phyloP scores from a whole-genome alignment of 148 eudicot genomes.

The Nyssa sinensis region DNA sequence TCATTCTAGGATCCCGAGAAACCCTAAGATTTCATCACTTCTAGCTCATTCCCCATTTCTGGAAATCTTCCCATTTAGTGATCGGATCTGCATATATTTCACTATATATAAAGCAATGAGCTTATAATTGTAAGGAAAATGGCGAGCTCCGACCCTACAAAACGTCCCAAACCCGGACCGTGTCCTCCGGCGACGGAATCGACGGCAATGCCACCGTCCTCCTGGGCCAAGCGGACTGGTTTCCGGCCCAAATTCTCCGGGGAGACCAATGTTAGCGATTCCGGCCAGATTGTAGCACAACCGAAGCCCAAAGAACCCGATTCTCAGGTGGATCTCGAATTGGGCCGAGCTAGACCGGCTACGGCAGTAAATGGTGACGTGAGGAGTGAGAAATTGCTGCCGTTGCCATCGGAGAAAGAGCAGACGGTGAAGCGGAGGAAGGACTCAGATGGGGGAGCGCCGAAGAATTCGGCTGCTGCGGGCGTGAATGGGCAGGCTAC shows the following conservation, averaged over 20 bases:
- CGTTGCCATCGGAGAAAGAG: conserved; percentile 25
- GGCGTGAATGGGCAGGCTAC: conserved; percentile 30
- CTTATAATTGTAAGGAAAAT: conserved; percentile 27
- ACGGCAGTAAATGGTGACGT: conserved; percentile 29
- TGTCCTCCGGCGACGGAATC: conserved; percentile 71
- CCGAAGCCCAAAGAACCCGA: conserved; percentile 33
- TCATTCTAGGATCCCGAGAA: conserved; percentile 4
- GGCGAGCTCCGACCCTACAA: conserved; percentile 71
- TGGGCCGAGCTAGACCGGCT: conserved; percentile 43
- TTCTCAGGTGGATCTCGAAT: conserved; percentile 57
- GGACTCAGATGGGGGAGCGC: conserved; percentile 34
- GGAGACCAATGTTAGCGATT: conserved; percentile 59
- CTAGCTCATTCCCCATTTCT: neutral
- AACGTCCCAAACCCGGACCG: conserved; percentile 66
- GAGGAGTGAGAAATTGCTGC: conserved; percentile 16
- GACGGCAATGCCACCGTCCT: conserved; percentile 62
- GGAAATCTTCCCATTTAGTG: neutral
- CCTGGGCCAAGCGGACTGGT: conserved; percentile 88
- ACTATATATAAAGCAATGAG: neutral
- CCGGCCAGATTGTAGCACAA: conserved; percentile 43
- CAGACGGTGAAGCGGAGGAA: conserved; percentile 51
- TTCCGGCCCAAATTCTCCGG: conserved; percentile 91
- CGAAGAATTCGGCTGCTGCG: conserved; percentile 32
- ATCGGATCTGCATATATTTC: neutral
- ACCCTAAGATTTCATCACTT: conserved; percentile 11